Conservation (phyloP, 345 rosid species). For the Excoecaria cochinchinensis region DNA sequence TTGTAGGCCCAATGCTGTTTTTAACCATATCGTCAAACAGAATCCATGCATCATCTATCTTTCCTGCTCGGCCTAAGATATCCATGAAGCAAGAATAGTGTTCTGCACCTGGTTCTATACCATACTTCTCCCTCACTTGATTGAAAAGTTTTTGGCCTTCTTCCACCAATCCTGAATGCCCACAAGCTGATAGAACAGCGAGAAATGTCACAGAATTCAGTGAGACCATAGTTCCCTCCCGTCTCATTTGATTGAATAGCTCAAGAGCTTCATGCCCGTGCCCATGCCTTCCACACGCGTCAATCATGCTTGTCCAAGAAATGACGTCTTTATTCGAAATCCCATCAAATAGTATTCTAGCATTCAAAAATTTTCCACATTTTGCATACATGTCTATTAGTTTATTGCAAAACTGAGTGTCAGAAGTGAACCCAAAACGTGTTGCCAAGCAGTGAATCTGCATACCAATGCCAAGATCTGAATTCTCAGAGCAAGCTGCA, state of each 20-base stretch:
- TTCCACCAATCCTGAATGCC: conserved; percentile 67
- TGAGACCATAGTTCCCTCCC: conserved; percentile 32
- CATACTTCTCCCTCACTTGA: conserved; percentile 46
- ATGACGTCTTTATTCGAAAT: conserved; percentile 49
- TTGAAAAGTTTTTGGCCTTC: conserved; percentile 52
- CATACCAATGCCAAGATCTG: conserved; percentile 58
- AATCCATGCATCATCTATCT: conserved; percentile 55
- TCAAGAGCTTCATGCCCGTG: conserved; percentile 55
- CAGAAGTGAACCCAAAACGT: conserved; percentile 48
- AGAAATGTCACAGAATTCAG: conserved; percentile 80
- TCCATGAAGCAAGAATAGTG: conserved; percentile 69
- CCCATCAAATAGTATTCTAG: conserved; percentile 44
- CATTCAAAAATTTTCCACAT: conserved; percentile 49
- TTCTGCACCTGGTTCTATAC: conserved; percentile 44
- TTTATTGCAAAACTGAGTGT: conserved; percentile 70
- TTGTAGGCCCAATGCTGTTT: conserved; percentile 30
- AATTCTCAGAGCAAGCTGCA: conserved; percentile 68
- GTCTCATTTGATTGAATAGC: conserved; percentile 55
- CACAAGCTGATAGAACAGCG: conserved; percentile 75
- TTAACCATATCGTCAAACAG: conserved; percentile 42
- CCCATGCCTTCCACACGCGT: conserved; percentile 69
- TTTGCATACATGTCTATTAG: conserved; percentile 76
- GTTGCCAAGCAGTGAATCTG: conserved; percentile 65
- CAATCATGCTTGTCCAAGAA: conserved; percentile 83
- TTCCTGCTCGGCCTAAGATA: conserved; percentile 64